Evolutionary conservation across 1,139 yeast species (phyloP), one percentile per base, ranked within the genome.

Genomic region (Protomyces gravidus): DNA sequence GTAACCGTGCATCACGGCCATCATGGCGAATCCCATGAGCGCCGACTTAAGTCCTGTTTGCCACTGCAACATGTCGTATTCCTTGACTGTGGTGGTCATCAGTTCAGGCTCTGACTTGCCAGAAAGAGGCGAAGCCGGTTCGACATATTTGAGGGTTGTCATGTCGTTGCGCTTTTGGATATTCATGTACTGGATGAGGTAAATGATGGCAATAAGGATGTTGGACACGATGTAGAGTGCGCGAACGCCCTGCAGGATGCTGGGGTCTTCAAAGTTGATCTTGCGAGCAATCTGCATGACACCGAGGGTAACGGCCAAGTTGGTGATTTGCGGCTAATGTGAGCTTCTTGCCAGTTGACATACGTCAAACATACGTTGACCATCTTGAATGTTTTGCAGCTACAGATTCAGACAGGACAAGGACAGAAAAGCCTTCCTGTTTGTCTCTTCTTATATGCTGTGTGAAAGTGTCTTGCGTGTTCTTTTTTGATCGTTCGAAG

Each of bases 1-100:
- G 83, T 92, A 92, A 65, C 92, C 70, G 76, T 92, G 98, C 97
- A 92, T 90, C 83, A 92, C 87, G 33, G 86, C 96, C 94, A 94
- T 90, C 97, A 94, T 90, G 70, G 96, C 97, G 69, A 89, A 74
- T 65, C 95, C 88, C 67, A 94, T 86, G 79, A 86, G 84, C 66
- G 89, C 81, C 65, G 95, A 80, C 61, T 63, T 50, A 30, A 51
- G 46, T 13, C 63, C 61, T 28, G 53, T 36, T n/a, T 51, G 47
- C 33, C 53, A 36, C 32, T 61, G 59, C 23, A 47, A 46, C 45
- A 32, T 32, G 56, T 92, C 99, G 77, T 92, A 94, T 69, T 92
- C 97, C 78, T 84, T 89, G 66, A 89, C 89, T 60, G 97, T 89
- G 68, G 97, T 89, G 65, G 90, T 87, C 63, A 82, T 80, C 63